Conservation (phyloP, 2,329 filamentous ascomycete genomes). For the Tolypocladium cylindrosporum region DNA sequence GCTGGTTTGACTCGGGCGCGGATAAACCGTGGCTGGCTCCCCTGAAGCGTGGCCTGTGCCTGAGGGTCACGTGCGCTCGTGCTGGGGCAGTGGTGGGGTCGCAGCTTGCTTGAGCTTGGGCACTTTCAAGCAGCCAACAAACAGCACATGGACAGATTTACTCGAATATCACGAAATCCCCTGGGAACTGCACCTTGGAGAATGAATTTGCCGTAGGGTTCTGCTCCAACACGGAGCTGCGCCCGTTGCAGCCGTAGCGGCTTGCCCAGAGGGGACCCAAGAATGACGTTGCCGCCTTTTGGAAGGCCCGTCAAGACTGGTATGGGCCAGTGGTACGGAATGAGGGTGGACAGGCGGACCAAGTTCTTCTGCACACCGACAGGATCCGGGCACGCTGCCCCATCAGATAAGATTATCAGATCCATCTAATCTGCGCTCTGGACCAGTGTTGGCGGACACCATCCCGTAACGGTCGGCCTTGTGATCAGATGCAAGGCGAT, state of each 20-base stretch:
- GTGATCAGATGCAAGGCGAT: not conserved
- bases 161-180: too few species aligned
- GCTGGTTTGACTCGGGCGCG: not conserved
- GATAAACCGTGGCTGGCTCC: not conserved
- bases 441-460: not conserved
- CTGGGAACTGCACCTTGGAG: too few species aligned
- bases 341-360: not conserved
- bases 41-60: not conserved
- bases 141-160: too few species aligned
- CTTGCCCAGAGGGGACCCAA: not conserved
- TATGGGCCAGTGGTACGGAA: not conserved
- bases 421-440: not conserved
- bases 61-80: not conserved
- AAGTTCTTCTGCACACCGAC: not conserved
- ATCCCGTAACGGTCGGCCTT: not conserved
- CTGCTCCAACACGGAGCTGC: not conserved
- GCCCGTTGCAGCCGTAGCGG: not conserved
- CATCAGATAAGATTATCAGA: not conserved
- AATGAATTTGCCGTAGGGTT: not conserved
- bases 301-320: not conserved
- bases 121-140: too few species aligned
- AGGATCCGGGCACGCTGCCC: not conserved
- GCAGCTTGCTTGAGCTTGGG: too few species aligned
- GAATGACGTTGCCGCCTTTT: not conserved
- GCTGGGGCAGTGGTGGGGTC: too few species aligned